Percentiles rank a stretch among this genome's conserved stretches.
These are phyloP conservation scores for Leptodontidium sp. DNA, from an alignment of 2,329 filamentous ascomycete species.

Conservation along the genomic window DNA sequence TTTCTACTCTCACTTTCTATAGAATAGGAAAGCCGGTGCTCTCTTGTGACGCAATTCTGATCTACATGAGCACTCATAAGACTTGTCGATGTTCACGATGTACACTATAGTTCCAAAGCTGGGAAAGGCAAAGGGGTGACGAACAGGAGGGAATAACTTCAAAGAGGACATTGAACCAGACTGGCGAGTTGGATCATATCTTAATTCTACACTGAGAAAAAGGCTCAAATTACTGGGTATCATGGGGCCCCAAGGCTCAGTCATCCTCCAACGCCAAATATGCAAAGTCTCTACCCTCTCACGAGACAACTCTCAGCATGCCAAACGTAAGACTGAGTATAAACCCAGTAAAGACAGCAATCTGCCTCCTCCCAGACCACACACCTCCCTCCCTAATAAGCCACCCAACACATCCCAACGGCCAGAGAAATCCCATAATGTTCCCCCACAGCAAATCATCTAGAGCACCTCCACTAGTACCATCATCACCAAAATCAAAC, in stretches of 20 bases:
- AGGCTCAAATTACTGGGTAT: conserved; percentile 2
- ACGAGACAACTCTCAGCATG: conserved; percentile 57
- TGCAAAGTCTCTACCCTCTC: conserved; percentile 18
- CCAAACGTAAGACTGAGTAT: conserved; percentile 82
- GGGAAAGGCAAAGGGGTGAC: background rate
- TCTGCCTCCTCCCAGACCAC: conserved; percentile 82
- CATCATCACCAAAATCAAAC: conserved; percentile 49
- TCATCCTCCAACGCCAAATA: conserved; percentile 18
- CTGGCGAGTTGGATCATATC: background rate
- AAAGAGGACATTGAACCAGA: background rate
- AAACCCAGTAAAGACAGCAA: conserved; percentile 87
- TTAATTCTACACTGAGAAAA: background rate
- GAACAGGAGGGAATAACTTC: too few relatives aligned
- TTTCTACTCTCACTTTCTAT: too few relatives aligned
- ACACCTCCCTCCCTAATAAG: conserved; percentile 86
- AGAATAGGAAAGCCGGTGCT: too few relatives aligned
- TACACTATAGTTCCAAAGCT: too few relatives aligned
- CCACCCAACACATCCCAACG: conserved; percentile 86
- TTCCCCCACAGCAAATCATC: conserved; percentile 91
- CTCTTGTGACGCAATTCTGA: too few relatives aligned
- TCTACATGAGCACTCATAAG: too few relatives aligned
- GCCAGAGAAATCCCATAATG: conserved; percentile 94
- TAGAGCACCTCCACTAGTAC: conserved; percentile 57
- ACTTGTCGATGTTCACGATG: too few relatives aligned
- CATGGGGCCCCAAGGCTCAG: conserved; percentile 1